A percentile compares a stretch with the other conserved stretches of the same genome.
These are phyloP conservation scores for Colletotrichum coccodes DNA, from an alignment of 2,329 filamentous ascomycete species.

Conservation along the genomic window DNA sequence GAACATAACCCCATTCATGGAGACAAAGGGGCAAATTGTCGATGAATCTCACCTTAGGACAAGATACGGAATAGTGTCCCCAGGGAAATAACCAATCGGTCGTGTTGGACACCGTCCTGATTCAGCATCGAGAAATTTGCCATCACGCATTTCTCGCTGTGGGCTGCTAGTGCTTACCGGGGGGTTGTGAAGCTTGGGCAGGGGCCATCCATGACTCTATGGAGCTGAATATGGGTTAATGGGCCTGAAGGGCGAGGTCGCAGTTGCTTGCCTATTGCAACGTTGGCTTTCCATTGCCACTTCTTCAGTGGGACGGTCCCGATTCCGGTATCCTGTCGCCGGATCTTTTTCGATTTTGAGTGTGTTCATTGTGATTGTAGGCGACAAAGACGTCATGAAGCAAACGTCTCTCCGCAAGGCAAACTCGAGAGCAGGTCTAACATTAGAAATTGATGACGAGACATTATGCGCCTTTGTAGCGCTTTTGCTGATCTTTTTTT, in stretches of 20 bases:
- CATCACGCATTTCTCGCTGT: neutral
- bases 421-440: neutral
- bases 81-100: neutral
- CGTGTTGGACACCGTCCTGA: neutral
- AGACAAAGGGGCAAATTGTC: neutral
- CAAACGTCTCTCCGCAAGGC: neutral
- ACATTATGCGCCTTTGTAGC: neutral
- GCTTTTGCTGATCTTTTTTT: conserved; percentile 2
- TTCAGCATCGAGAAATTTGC: neutral
- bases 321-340: neutral
- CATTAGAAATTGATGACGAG: neutral
- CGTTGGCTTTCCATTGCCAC: neutral
- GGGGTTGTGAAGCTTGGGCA: neutral
- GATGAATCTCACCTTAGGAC: neutral
- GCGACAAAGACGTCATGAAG: no score
- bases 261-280: conserved; percentile 7
- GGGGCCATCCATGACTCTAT: neutral
- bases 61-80: neutral
- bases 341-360: no score
- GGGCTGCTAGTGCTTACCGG: conserved; percentile 19
- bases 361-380: no score
- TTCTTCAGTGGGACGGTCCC: neutral
- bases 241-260: neutral
- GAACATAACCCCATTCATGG: neutral
- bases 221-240: conserved; percentile 2